Conservation (phyloP, 768 basidiomycete genomes). For the Calocybe cyanea region DNA sequence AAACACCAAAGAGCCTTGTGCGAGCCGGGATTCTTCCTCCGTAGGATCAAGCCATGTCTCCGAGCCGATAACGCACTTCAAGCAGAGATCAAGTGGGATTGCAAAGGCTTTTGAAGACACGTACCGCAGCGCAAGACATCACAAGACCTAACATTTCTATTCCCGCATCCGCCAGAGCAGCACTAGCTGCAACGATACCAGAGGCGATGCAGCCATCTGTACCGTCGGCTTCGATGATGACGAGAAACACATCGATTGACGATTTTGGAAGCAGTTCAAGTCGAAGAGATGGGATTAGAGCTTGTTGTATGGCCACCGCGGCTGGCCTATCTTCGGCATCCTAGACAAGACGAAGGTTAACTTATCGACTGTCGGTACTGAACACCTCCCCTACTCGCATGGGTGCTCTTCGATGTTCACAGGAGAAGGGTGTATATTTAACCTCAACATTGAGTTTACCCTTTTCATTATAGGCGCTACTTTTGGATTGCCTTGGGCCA, state of each 20-base stretch:
- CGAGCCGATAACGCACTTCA: constrained; percentile 51
- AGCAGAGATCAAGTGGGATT: constrained; percentile 4
- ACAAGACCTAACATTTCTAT: constrained; percentile 90
- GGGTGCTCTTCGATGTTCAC: constrained; percentile 70
- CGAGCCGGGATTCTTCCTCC: constrained; percentile 53
- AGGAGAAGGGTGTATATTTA: constrained; percentile 95
- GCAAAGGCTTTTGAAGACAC: constrained; percentile 15
- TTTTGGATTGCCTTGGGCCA: constrained; percentile 84
- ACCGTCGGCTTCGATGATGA: constrained; percentile 88
- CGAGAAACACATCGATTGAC: constrained; percentile 87
- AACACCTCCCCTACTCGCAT: constrained; percentile 61
- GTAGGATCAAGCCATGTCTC: constrained; percentile 81
- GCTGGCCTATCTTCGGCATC: constrained; percentile 92
- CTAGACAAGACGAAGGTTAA: constrained; percentile 39
- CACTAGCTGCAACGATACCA: constrained; percentile 82
- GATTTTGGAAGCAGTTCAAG: constrained; percentile 93
- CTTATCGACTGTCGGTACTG: constrained; percentile 3
- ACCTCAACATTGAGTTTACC: constrained; percentile 93
- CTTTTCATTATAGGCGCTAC: constrained; percentile 75
- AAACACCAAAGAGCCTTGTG: constrained; percentile 68
- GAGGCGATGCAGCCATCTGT: constrained; percentile 86
- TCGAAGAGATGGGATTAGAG: constrained; percentile 77
- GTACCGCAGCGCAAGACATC: constrained; percentile 74
- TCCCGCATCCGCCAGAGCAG: constrained; percentile 90
- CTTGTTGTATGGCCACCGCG: constrained; percentile 80